Evolutionary conservation across 805 yeast species (phyloP).

Genomic region (Huiozyma sinensis): DNA sequence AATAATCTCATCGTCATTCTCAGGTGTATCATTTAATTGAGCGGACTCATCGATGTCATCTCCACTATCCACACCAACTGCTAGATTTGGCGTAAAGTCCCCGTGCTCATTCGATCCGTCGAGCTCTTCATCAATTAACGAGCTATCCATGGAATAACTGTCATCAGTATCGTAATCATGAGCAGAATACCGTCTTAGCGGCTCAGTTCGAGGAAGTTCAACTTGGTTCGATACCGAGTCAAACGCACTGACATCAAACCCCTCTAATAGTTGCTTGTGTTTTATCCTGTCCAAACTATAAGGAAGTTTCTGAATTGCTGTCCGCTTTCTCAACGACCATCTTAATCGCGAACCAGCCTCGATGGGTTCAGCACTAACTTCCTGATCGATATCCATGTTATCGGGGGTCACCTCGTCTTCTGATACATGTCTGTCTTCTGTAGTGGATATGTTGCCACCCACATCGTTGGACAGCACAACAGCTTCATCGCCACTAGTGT

Average conservation of each 20-base stretch:
- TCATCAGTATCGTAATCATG: not conserved
- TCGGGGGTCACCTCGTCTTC: too few relatives aligned
- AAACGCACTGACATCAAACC: constrained; percentile 20
- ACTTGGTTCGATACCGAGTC: constrained; percentile 16
- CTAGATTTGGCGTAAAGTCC: not conserved
- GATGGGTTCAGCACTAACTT: too few relatives aligned
- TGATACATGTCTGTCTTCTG: too few relatives aligned
- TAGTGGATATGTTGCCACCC: too few relatives aligned
- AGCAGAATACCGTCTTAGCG: not conserved
- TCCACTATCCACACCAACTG: not conserved
- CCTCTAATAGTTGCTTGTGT: constrained; percentile 23
- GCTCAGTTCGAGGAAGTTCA: constrained; percentile 7
- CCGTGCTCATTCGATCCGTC: not conserved
- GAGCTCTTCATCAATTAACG: not conserved
- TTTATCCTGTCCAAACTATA: constrained; percentile 26
- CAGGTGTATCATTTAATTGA: not conserved
- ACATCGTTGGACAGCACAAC: too few relatives aligned
- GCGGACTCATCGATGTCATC: not conserved
- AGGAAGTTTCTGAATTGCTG: constrained; percentile 28
- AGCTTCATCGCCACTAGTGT: too few relatives aligned
- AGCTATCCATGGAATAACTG: not conserved
- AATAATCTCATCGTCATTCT: constrained; percentile 6
- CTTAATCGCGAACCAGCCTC: not conserved
- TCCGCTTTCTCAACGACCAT: constrained; percentile 22
- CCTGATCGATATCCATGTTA: too few relatives aligned